Evolutionary conservation across 129 eudicot genomes (phyloP).

Genomic region (sunflower (Helianthus annuus)): HanXRQr2.0-SUNRISE NC_035448.2:138114161-138114660

Average conservation of each 20-base stretch:
- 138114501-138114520: slow-evolving; percentile 25
- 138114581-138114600: neutral
- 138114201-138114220: neutral
- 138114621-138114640: slow-evolving; percentile 26
- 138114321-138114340: slow-evolving; percentile 53
- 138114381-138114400: slow-evolving; percentile 57
- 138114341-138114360: slow-evolving; percentile 24
- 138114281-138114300: slow-evolving; percentile 57
- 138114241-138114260: slow-evolving; percentile 14
- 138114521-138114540: slow-evolving; percentile 62
- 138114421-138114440: slow-evolving; percentile 8
- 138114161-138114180: too few relatives aligned
- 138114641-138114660: slow-evolving; percentile 76
- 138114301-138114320: slow-evolving; percentile 44
- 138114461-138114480: slow-evolving; percentile 31
- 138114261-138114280: slow-evolving; percentile 43
- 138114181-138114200: too few relatives aligned
- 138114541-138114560: slow-evolving; percentile 69
- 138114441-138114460: neutral
- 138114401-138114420: slow-evolving; percentile 12
- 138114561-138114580: slow-evolving; percentile 73
- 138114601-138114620: neutral
- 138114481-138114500: slow-evolving; percentile 37
- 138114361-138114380: neutral
- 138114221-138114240: neutral